phyloP scores from a whole-genome alignment of 1,284 basidiomycete genomes.

The Laetiporus sulphureus region DNA sequence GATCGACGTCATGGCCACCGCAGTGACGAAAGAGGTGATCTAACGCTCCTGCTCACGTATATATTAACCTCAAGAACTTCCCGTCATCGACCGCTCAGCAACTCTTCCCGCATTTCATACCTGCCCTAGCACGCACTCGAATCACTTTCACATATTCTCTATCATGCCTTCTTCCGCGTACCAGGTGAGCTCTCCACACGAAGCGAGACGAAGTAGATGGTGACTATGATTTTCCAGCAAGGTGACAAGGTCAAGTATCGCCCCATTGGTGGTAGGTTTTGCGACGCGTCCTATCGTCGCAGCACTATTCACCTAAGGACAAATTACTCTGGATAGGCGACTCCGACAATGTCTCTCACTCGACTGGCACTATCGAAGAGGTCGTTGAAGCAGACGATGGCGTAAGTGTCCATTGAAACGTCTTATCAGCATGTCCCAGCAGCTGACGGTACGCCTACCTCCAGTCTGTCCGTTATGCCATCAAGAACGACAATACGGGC shows the following conservation, averaged over 20 bases:
- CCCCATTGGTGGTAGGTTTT: slow-evolving; percentile 29
- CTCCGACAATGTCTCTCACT: slow-evolving; percentile 32
- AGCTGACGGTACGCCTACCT: neutral
- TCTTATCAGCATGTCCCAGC: neutral
- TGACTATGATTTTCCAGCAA: slow-evolving; percentile 17
- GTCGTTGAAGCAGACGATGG: slow-evolving; percentile 26
- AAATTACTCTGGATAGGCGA: slow-evolving; percentile 17
- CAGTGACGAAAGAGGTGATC: neutral
- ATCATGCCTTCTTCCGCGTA: slow-evolving; percentile 7
- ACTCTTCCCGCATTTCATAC: neutral
- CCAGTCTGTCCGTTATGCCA: slow-evolving; percentile 29
- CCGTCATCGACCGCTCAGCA: neutral
- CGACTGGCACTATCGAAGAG: slow-evolving; percentile 30
- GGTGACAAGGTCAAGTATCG: slow-evolving; percentile 39
- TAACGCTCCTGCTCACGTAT: neutral
- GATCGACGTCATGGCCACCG: neutral
- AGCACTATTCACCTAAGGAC: no score
- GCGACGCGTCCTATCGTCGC: no score
- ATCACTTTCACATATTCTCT: neutral
- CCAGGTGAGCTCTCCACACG: slow-evolving; percentile 11
- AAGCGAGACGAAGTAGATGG: no score
- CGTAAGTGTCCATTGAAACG: slow-evolving; percentile 10
- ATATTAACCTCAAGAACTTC: neutral
- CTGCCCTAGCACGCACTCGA: neutral
- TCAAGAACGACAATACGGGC: slow-evolving; percentile 38